Evolutionary conservation across 2,329 filamentous ascomycete genomes (phyloP).

Genomic region (Alternaria brassicicola): DNA sequence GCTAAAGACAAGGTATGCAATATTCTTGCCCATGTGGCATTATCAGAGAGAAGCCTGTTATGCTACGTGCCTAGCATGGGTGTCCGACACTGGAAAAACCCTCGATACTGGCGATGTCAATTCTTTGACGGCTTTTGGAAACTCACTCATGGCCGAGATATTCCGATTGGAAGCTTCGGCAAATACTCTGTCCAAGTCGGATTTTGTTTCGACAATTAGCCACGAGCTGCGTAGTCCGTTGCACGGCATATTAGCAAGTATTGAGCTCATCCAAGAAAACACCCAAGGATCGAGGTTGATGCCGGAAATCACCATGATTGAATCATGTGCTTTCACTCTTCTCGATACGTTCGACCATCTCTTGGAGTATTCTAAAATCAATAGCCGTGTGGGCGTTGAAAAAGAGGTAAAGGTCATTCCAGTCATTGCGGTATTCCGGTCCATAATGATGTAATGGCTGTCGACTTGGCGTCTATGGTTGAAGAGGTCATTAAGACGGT

Average conservation of each 20-base stretch:
- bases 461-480: slow-evolving; percentile 8
- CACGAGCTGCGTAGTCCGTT: slow-evolving; percentile 59
- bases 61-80: slow-evolving; percentile 26
- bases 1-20: slow-evolving; percentile 10
- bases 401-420: background rate
- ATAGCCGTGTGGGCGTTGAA: slow-evolving; percentile 6
- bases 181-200: slow-evolving; percentile 52
- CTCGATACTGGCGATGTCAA: slow-evolving; percentile 20
- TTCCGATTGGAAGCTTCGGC: slow-evolving; percentile 48
- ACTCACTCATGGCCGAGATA: slow-evolving; percentile 51
- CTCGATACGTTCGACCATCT: slow-evolving; percentile 49
- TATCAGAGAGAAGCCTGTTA: slow-evolving; percentile 29
- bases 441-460: background rate
- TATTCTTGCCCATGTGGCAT: slow-evolving; percentile 38
- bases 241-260: slow-evolving; percentile 46
- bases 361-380: slow-evolving; percentile 30
- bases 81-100: slow-evolving; percentile 18
- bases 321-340: slow-evolving; percentile 56
- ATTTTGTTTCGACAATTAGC: slow-evolving; percentile 58
- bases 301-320: slow-evolving; percentile 55
- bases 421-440: background rate
- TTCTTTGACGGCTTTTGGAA: slow-evolving; percentile 15
- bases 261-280: slow-evolving; percentile 56
- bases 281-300: slow-evolving; percentile 44
- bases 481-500: slow-evolving; percentile 12